Base-by-base conservation (phyloP, 2,329 filamentous ascomycete genomes). In the Penicillium sp. region DNA sequence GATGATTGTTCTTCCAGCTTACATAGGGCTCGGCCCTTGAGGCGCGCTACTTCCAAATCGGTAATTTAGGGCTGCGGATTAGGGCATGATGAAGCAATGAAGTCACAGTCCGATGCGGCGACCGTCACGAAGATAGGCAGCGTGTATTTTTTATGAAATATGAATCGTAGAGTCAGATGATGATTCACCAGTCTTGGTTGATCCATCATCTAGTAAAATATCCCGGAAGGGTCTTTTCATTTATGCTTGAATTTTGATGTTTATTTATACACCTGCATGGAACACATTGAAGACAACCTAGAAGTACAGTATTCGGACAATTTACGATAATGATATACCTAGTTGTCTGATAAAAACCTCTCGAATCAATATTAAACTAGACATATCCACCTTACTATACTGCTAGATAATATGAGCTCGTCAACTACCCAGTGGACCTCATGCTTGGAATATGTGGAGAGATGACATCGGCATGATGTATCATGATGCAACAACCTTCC, bases 401-500 rank as follows among this genome's bases (percentile, higher is more conserved):
- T 30, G 28, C 28, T 30, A 30, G 14, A 14, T 14, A 14, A 35
- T 16, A 35, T 30, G 28, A 35, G 30, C 30, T 35, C 26, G 26
- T 28, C 26, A 28, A 28, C 26, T 28, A 28, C 26, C 26, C 26
- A 30, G 48, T 38, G 48, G 18, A 24, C 2, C 3, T 14, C 21
- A 30, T 18, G 18, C 43, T 33, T 26, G 26, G 42, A 35, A 24
- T 12, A 24, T 23, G 20, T 38, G 52, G 28, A 28, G 53, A 47
- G 40, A 61, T 70, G 66, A 70, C 66, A 68, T 68, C 61, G 51
- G 49, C 63, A 71, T 72, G 70, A 72, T 71, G 68, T 64, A 56
- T 35, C 57, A 68, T 69, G 68, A 71, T 66, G 67, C 63, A 67
- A 69, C 52, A 12, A n/a, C n/a, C n/a, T n/a, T n/a, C n/a, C n/a